Base-by-base conservation (phyloP, 495 filamentous ascomycete genomes). In the Penicillium silybi region DNA sequence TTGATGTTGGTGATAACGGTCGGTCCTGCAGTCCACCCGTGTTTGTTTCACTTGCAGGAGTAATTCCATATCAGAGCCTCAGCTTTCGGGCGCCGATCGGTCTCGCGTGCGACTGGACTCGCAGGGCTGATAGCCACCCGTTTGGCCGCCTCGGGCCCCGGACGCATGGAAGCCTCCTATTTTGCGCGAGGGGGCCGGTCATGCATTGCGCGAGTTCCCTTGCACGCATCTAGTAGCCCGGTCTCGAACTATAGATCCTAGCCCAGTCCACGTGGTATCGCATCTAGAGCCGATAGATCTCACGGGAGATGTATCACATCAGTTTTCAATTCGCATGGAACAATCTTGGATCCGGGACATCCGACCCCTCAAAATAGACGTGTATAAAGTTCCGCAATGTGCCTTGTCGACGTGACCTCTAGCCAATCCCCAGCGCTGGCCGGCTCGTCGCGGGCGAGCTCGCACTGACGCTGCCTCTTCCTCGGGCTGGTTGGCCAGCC, bases 71-170 rank as follows among this genome's bases (percentile, higher is more conserved):
- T 16, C 18, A 18, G 48, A 52, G 54, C 46, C 50, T 52, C 45
- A 44, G 45, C 15, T 41, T 49, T 57, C 45, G 54, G 49, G 54
- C 49, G 49, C 20, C 56, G 50, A 50, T 54, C 47, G 16, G n/a
- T 32, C 26, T 49, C 46, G 46, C 35, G 6, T 41, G 13, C 18
- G 13, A 4, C 34, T 20, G 8, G 23, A 15, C 19, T 49, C 37
- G 37, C 39, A 42, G 37, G 37, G 25, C 37, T 42, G 38, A 49
- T 37, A 25, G n/a, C 25, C 18, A 13, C 20, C 19, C 20, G 39
- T 38, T n/a, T 40, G 32, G 15, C 35, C 6, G 29, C 37, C 16
- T 35, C 32, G 8, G 5, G 2, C 35, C 4, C 15, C 15, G 35
- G 16, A 18, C 35, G 16, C 4, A 38, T 38, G 7, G 35, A 38